Conservation (phyloP, 306 rosid genomes). For the Prunus padus region DNA sequence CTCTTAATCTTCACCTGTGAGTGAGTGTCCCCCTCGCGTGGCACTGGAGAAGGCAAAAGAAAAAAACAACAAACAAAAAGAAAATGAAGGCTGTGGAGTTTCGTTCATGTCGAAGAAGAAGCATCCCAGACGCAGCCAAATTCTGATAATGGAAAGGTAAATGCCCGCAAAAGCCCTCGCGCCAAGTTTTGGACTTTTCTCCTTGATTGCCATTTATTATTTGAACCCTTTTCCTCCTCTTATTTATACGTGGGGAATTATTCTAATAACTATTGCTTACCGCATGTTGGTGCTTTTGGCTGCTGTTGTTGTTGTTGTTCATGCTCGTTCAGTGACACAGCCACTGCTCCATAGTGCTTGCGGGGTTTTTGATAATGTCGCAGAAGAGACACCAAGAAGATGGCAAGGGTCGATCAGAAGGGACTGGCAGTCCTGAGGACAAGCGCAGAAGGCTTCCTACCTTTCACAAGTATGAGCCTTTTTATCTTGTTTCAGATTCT, state of each 20-base stretch:
- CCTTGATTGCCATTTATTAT: conserved; percentile 20
- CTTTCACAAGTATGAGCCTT: conserved; percentile 37
- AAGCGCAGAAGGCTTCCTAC: conserved; percentile 68
- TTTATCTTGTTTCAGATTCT: not conserved
- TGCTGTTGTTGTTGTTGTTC: conserved; percentile 19
- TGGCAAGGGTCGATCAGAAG: conserved; percentile 47
- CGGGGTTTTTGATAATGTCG: conserved; percentile 50
- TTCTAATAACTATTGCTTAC: not conserved
- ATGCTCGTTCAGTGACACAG: conserved; percentile 12
- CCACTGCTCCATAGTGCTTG: conserved; percentile 5
- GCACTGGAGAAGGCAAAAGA: not conserved
- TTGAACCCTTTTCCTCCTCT: not conserved
- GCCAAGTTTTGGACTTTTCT: conserved; percentile 26
- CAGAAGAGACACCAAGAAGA: conserved; percentile 82
- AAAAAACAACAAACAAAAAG: not conserved
- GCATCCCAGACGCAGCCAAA: conserved; percentile 61
- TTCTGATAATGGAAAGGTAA: conserved; percentile 19
- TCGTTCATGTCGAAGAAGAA: conserved; percentile 36
- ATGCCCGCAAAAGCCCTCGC: not conserved
- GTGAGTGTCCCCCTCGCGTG: not conserved
- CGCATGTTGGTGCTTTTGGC: conserved; percentile 45
- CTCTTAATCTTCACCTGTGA: not conserved
- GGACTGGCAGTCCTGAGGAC: conserved; percentile 42
- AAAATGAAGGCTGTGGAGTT: conserved; percentile 18
- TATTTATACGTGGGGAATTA: not conserved